Conservation (phyloP, 2,329 filamentous ascomycete genomes). For the Aspergillus transmontanensis region DNA sequence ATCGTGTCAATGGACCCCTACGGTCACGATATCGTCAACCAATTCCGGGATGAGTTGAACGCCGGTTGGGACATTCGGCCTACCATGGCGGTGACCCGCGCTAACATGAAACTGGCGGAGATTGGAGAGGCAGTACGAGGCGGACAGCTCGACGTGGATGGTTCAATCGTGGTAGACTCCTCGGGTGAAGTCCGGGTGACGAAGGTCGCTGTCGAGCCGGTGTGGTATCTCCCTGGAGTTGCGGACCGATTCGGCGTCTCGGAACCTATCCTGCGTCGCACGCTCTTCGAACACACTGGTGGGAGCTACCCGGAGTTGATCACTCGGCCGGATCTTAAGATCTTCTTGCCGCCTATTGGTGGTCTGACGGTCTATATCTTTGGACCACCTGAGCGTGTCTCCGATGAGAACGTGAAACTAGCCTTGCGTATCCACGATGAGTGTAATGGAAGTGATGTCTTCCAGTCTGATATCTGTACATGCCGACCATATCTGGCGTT, state of each 20-base stretch:
- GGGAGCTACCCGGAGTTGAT: slow-evolving; percentile 97
- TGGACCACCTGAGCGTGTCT: slow-evolving; percentile 91
- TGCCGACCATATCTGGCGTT: slow-evolving; percentile 91
- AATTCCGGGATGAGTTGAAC: slow-evolving; percentile 75
- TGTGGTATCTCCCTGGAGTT: slow-evolving; percentile 84
- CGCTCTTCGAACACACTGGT: slow-evolving; percentile 92
- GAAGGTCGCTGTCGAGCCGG: slow-evolving; percentile 95
- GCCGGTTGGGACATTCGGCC: slow-evolving; percentile 75
- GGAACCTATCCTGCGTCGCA: slow-evolving; percentile 81
- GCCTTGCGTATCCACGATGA: slow-evolving; percentile 84
- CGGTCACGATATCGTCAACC: slow-evolving; percentile 82
- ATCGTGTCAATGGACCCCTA: slow-evolving; percentile 97
- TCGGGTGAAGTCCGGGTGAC: slow-evolving; percentile 87
- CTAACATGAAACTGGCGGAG: slow-evolving; percentile 96
- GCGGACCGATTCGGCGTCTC: slow-evolving; percentile 92
- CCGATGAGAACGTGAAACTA: slow-evolving; percentile 76
- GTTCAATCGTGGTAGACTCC: slow-evolving; percentile 87
- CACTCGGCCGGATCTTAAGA: slow-evolving; percentile 89
- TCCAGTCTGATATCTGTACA: slow-evolving; percentile 96
- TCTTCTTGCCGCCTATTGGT: slow-evolving; percentile 93
- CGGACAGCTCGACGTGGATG: slow-evolving; percentile 76
- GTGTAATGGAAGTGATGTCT: slow-evolving; percentile 97
- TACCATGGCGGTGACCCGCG: slow-evolving; percentile 88
- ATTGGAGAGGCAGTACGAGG: slow-evolving; percentile 82
- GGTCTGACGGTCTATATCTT: slow-evolving; percentile 97